Evolutionary conservation across 2,329 filamentous ascomycete species (phyloP), one percentile per base, ranked within the genome.

Genomic region (Alternaria burnsii): DNA sequence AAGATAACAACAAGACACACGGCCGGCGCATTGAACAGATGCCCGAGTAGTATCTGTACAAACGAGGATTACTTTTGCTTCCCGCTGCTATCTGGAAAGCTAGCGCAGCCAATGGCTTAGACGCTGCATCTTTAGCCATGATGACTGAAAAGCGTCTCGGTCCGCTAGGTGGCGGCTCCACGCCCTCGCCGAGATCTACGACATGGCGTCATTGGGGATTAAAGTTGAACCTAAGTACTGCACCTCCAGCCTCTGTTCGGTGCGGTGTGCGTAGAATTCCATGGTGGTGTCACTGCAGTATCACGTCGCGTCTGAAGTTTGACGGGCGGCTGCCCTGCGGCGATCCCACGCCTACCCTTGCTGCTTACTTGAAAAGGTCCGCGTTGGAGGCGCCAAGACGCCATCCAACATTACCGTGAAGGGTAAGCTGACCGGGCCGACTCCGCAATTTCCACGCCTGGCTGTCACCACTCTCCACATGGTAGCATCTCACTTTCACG

Each of bases 111-210:
- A 50, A 50, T 24, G 32, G 46, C 34, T 30, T 36, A 30, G 30
- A 34, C 30, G 30, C 46, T 24, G 30, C 46, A 5, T 48, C 46
- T 48, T 30, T 36, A 48, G 28, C 44, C n/a, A 50, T 26, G 46
- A 50, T 50, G 30, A 50, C 46, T 50, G 46, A 50, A n/a, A 50
- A 50, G 46, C 46, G 32, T 50, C 20, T 50, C 46, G 46, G 20
- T 50, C 46, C 46, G 46, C 46, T 50, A 38, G 46, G 20, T 38
- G 46, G 46, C 46, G 46, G 46, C 46, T 50, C 20, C 30, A 50
- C 46, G 46, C 46, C 30, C 46, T 50, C 46, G 46, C 46, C 46
- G 46, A 38, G 46, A 50, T 50, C 46, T 36, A 36, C 46, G 16
- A 50, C 32, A 50, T 50, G 30, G 32, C 46, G 46, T 50, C 46